Evolutionary conservation across 495 filamentous ascomycete species (phyloP).

Genomic region (Venustampulla echinocandica): DNA sequence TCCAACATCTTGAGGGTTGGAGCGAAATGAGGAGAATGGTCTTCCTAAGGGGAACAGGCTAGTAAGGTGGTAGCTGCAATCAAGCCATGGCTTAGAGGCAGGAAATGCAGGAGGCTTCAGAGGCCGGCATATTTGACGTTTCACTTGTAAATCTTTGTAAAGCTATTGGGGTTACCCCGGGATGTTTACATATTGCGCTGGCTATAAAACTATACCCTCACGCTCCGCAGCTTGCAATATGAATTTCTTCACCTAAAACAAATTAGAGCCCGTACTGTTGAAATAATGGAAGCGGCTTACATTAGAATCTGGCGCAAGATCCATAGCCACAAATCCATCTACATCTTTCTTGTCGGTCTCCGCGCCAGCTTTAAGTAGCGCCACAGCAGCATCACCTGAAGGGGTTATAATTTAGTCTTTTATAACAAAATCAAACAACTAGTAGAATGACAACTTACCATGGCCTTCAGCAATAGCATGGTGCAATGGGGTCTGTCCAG

Average conservation of each 20-base stretch:
- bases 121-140: neutral
- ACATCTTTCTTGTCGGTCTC: constrained; percentile 69
- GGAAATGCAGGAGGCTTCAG: too few species aligned
- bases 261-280: neutral
- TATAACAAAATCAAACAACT: neutral
- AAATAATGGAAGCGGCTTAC: constrained; percentile 29
- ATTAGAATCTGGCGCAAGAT: constrained; percentile 76
- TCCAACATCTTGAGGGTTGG: too few species aligned
- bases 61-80: too few species aligned
- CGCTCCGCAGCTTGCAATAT: constrained; percentile 72
- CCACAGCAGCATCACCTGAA: constrained; percentile 66
- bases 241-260: constrained; percentile 61
- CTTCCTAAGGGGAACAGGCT: too few species aligned
- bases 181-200: neutral
- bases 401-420: too few species aligned
- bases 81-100: too few species aligned
- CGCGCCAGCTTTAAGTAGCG: constrained; percentile 75
- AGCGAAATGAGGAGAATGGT: too few species aligned
- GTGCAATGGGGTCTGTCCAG: constrained; percentile 82
- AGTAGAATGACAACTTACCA: constrained; percentile 33
- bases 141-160: neutral
- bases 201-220: constrained; percentile 68
- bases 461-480: constrained; percentile 92
- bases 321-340: constrained; percentile 61
- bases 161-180: neutral